Base-by-base conservation (phyloP, 805 yeast genomes). In the Ogataea kodamae region DNA sequence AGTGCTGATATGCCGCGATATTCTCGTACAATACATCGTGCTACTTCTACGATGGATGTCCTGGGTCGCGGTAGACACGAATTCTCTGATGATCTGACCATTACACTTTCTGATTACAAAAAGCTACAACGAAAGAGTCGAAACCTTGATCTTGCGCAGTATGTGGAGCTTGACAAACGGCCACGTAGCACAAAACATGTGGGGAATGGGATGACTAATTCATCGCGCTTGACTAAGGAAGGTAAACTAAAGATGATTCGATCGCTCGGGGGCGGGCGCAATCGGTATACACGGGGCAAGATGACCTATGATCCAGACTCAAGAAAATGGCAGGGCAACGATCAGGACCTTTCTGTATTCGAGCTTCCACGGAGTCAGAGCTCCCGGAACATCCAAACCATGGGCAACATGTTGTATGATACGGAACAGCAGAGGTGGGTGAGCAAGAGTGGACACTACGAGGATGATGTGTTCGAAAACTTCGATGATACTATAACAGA, bases 271-370 rank as follows among this genome's bases (percentile, higher is more conserved):
- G 51, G 43, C 19, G 47, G 43, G 14, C 45, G 43, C 25, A 35
- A 51, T 3, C 47, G 46, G 26, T 54, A 55, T 31, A 50, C 49
- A 5, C 37, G 54, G 25, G 64, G 65, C 4, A 61, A 62, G 22
- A 76, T 80, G 78, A 63, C 61, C 28, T 80, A 65, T 48, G 77
- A 80, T 43, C 69, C 78, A 1, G 55, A 55, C 10, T 61, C 66
- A 29, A 63, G 64, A 44, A 60, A 62, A 27, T 80, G 86, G 87
- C 79, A 74, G 46, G 85, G 85, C 4, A 78, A 79, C 46, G 81
- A 79, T 23, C 68, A 65, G 18, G 83, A 76, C 14, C 54, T 76
- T 29, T 46, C 64, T 20, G 62, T 67, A 24, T 79, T 79, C 50
- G 81, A 78, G 23, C 40, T 48, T 15, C 58, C 63, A 5, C 28